phyloP scores from a whole-genome alignment of 169 alveolate species.

The Amoebophrya sp. region DNA sequence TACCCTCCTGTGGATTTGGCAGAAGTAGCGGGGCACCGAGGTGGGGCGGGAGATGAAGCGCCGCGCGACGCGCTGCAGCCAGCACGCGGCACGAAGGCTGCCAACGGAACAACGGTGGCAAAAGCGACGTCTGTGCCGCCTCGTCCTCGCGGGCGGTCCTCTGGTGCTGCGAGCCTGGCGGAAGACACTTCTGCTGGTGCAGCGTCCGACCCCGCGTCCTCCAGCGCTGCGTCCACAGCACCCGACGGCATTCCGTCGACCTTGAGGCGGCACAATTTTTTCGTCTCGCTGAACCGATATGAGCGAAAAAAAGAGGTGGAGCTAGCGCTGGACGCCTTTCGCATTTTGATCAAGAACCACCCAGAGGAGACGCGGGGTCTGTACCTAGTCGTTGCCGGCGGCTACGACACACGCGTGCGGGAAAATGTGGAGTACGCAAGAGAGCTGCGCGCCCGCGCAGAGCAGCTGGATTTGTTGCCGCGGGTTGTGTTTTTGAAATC shows the following conservation, averaged over 20 bases:
- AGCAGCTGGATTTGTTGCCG: constrained; percentile 6
- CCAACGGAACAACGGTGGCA: too few species aligned
- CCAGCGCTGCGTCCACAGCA: too few species aligned
- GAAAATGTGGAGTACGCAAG: constrained; percentile 63
- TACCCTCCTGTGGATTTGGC: constrained; percentile 27
- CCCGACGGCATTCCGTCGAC: too few species aligned
- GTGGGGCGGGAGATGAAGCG: too few species aligned
- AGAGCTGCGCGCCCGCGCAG: constrained; percentile 38
- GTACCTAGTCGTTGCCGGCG: constrained; percentile 72
- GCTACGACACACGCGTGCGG: constrained; percentile 63
- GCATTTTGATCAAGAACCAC: constrained; percentile 39
- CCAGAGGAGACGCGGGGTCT: constrained; percentile 21
- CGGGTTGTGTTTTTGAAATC: constrained; percentile 56
- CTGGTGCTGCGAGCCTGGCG: too few species aligned
- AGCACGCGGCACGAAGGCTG: too few species aligned
- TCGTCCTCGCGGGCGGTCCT: too few species aligned
- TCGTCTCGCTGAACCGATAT: constrained; percentile 40
- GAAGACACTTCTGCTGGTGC: too few species aligned
- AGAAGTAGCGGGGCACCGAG: background rate
- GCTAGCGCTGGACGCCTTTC: constrained; percentile 58
- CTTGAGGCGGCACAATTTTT: background rate
- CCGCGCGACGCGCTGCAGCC: too few species aligned
- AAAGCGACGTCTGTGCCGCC: too few species aligned
- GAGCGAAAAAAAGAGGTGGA: constrained; percentile 72
- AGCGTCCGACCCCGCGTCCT: too few species aligned